Percentiles rank a stretch among this genome's conserved stretches.
Evolutionary conservation across 1,284 basidiomycete species (phyloP).

Genomic region (Fomitopsis palustris): DNA sequence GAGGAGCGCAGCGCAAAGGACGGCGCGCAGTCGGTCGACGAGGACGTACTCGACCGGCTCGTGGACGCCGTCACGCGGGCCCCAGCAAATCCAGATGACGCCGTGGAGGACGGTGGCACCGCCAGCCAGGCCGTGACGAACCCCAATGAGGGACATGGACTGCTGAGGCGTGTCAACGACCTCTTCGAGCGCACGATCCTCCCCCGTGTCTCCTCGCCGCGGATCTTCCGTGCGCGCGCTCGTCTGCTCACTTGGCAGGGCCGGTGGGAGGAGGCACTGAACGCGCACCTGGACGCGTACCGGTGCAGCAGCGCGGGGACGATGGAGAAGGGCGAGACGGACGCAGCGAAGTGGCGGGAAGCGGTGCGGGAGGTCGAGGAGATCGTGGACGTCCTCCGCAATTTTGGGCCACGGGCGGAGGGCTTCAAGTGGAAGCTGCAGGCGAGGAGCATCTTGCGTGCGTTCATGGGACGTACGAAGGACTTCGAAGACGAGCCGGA

Average conservation of each 20-base stretch:
- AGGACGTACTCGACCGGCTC: constrained; percentile 84
- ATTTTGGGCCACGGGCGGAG: constrained; percentile 72
- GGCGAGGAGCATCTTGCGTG: constrained; percentile 83
- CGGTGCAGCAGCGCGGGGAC: constrained; percentile 69
- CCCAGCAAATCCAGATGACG: constrained; percentile 36
- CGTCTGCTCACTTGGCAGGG: constrained; percentile 73
- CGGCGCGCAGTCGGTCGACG: constrained; percentile 67
- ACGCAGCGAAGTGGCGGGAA: constrained; percentile 63
- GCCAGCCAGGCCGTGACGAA: constrained; percentile 27
- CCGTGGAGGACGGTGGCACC: constrained; percentile 24
- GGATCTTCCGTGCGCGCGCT: constrained; percentile 80
- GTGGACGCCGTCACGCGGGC: constrained; percentile 79
- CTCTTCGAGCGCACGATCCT: constrained; percentile 80
- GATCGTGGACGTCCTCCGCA: constrained; percentile 77
- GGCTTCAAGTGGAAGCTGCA: constrained; percentile 79
- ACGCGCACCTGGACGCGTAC: constrained; percentile 83
- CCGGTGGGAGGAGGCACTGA: constrained; percentile 73
- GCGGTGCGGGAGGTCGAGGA: constrained; percentile 80
- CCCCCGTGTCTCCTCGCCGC: constrained; percentile 70
- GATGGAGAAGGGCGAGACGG: constrained; percentile 63
- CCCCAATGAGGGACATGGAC: constrained; percentile 68
- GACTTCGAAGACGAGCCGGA: constrained; percentile 88
- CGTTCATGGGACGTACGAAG: constrained; percentile 79
- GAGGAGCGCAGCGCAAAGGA: constrained; percentile 73
- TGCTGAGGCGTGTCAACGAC: constrained; percentile 56